These are phyloP conservation scores for Berkeleyomyces rouxiae DNA, from an alignment of 2,329 filamentous ascomycete genomes.

Conservation along the genomic window DNA sequence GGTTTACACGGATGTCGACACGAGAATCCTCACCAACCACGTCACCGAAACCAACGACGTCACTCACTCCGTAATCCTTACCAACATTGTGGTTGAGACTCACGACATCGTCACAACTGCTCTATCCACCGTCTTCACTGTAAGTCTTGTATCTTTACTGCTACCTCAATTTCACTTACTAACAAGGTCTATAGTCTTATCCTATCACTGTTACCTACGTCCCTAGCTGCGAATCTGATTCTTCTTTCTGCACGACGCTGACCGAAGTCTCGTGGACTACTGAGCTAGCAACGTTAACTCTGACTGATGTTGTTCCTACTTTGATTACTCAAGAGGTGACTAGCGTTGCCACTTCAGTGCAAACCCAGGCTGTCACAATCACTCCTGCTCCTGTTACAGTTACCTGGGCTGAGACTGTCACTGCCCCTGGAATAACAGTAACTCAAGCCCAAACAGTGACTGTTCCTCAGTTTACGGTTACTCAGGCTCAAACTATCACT, in stretches of 20 bases:
- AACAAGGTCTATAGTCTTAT: constrained; percentile 15
- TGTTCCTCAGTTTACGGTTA: constrained; percentile 11
- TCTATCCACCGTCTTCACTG: constrained; percentile 14
- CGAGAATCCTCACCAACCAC: background rate
- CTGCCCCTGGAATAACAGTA: constrained; percentile 12
- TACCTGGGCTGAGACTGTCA: constrained; percentile 12
- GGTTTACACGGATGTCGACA: constrained; percentile 7
- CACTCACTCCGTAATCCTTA: constrained; percentile 3
- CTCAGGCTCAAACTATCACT: constrained; percentile 19
- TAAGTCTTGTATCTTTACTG: background rate
- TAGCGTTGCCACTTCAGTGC: constrained; percentile 11
- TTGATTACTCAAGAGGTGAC: constrained; percentile 12
- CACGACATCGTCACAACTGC: constrained; percentile 14
- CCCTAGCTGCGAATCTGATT: background rate
- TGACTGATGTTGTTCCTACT: constrained; percentile 12
- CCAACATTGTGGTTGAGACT: constrained; percentile 13
- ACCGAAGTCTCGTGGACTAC: constrained; percentile 13
- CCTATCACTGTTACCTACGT: constrained; percentile 16
- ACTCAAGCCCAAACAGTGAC: constrained; percentile 7
- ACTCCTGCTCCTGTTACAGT: constrained; percentile 15
- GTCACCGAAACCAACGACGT: constrained; percentile 1
- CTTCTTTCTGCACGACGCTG: constrained; percentile 6
- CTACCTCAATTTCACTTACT: background rate
- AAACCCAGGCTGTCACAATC: constrained; percentile 19
- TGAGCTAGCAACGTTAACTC: constrained; percentile 16